phyloP scores from a whole-genome alignment of 768 basidiomycete species.

The Galerina marginata region DNA sequence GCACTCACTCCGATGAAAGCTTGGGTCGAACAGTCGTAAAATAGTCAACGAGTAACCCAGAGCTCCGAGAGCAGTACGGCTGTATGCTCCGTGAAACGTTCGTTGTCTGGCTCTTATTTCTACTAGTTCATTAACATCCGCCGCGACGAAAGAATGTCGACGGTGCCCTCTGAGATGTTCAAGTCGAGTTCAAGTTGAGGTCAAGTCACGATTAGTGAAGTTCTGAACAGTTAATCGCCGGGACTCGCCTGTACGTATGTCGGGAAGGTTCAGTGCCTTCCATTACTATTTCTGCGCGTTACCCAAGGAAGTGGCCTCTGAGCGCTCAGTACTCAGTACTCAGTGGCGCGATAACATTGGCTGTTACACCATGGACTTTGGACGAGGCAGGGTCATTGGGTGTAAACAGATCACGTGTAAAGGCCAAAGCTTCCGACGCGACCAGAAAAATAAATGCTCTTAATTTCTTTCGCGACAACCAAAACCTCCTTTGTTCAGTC shows the following conservation, averaged over 20 bases:
- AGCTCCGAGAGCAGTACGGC: slow-evolving; percentile 73
- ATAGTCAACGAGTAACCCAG: slow-evolving; percentile 78
- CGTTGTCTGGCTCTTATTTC: slow-evolving; percentile 82
- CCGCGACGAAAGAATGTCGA: slow-evolving; percentile 53
- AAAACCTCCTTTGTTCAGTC: background rate
- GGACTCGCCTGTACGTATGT: slow-evolving; percentile 12
- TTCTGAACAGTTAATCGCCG: background rate
- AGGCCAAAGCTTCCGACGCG: background rate
- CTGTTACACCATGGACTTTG: background rate
- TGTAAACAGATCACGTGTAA: background rate
- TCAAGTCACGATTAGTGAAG: background rate
- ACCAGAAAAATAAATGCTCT: slow-evolving; percentile 1
- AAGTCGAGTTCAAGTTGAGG: no score
- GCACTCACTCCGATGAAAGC: slow-evolving; percentile 73
- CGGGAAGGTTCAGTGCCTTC: background rate
- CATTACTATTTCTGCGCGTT: background rate
- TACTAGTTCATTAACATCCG: slow-evolving; percentile 64
- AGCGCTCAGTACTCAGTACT: no score
- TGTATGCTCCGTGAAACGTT: slow-evolving; percentile 85
- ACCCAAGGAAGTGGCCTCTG: background rate
- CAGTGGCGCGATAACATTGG: background rate
- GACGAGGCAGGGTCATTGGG: no score
- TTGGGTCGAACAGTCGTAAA: slow-evolving; percentile 76
- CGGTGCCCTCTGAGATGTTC: slow-evolving; percentile 35
- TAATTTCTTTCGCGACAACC: slow-evolving; percentile 2